phyloP scores from a whole-genome alignment of 208 protist species.

The Acanthamoeba royreba region DNA sequence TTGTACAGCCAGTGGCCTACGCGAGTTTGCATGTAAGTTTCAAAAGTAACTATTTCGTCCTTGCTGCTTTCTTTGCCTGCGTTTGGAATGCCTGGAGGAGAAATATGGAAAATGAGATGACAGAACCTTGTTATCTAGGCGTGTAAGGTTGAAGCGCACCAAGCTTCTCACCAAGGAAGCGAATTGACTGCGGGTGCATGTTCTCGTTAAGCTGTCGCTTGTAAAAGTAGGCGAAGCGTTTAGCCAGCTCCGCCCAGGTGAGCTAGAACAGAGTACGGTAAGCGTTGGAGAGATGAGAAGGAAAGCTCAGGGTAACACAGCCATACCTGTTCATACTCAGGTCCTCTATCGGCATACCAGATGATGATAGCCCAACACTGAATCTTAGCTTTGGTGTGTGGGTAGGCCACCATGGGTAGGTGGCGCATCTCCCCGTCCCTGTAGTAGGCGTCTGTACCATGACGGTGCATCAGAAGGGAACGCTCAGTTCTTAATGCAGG shows the following conservation, averaged over 20 bases:
- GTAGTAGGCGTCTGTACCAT: neutral
- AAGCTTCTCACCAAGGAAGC: slow-evolving; percentile 28
- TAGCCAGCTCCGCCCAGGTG: neutral
- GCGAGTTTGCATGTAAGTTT: slow-evolving; percentile 4
- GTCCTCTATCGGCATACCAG: neutral
- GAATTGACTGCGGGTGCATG: slow-evolving; percentile 39
- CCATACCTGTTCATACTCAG: slow-evolving; percentile 19
- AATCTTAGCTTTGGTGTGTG: slow-evolving; percentile 27
- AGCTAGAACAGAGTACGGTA: no score
- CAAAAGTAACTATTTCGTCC: neutral
- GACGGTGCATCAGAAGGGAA: no score
- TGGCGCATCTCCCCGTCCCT: neutral
- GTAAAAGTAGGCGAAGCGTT: slow-evolving; percentile 18
- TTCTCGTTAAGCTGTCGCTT: neutral
- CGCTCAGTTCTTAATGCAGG: no score
- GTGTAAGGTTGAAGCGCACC: no score
- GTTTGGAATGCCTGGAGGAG: slow-evolving; percentile 6
- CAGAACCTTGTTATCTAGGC: no score
- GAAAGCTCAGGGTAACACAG: no score
- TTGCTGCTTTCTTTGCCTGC: slow-evolving; percentile 18
- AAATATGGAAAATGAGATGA: no score
- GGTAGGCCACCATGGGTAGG: slow-evolving; percentile 23
- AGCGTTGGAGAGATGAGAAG: no score
- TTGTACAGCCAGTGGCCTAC: slow-evolving; percentile 34
- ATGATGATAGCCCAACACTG: slow-evolving; percentile 42